Evolutionary conservation across 169 alveolate species (phyloP).

Genomic region (Eimeria praecox): DNA sequence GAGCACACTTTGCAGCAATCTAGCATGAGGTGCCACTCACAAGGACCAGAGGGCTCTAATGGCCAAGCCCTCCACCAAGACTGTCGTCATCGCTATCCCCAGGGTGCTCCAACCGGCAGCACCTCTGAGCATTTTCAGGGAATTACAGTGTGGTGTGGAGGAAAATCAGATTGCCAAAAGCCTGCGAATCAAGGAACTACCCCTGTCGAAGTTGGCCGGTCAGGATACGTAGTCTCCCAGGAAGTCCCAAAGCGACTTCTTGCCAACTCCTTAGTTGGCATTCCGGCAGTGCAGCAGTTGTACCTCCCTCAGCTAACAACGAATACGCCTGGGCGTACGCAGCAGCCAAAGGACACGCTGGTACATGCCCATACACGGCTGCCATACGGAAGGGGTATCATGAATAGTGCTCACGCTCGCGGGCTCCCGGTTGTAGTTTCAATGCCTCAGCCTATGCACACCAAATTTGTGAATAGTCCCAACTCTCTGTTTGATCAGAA

Average conservation of each 20-base stretch:
- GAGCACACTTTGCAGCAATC: background rate
- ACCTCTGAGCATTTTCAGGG: background rate
- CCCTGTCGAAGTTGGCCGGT: background rate
- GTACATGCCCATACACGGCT: background rate
- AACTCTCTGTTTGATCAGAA: background rate
- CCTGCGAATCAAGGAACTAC: background rate
- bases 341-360: background rate
- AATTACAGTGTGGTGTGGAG: constrained; percentile 2
- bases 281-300: constrained; percentile 13
- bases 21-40: background rate
- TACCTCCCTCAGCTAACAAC: background rate
- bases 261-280: background rate
- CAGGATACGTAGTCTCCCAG: background rate
- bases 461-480: constrained; percentile 50
- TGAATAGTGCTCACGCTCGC: background rate
- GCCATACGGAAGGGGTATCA: background rate
- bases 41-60: background rate
- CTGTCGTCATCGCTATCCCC: background rate
- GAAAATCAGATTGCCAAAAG: background rate
- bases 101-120: background rate
- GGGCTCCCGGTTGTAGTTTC: constrained; percentile 36
- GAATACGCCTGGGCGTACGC: background rate
- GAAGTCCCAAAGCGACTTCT: background rate
- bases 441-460: background rate
- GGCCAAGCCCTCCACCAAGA: background rate